These are phyloP conservation scores for Ustilago loliicola DNA, from an alignment of 1,284 basidiomycete genomes.

Conservation along the genomic window DNA sequence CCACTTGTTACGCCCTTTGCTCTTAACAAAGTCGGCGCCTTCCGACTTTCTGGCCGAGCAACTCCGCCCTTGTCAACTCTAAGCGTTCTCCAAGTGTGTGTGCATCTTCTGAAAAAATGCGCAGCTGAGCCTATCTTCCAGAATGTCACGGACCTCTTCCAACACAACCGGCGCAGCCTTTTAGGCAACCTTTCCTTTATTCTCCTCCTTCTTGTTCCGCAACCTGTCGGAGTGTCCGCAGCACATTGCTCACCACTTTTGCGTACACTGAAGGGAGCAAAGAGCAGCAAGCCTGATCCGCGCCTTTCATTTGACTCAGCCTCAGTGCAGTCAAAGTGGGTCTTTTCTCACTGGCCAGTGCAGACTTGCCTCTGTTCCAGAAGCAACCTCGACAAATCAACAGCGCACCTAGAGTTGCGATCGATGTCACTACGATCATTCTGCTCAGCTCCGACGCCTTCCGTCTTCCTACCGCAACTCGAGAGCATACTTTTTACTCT, in stretches of 20 bases:
- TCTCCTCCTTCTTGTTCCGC: neutral
- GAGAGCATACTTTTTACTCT: neutral
- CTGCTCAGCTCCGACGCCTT: neutral
- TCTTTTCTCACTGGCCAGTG: neutral
- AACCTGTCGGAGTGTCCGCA: too few relatives aligned
- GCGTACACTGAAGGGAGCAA: neutral
- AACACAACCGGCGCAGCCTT: neutral
- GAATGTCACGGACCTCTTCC: slow-evolving; percentile 5
- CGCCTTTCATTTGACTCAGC: slow-evolving; percentile 3
- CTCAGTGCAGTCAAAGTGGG: neutral
- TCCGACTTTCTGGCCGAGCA: neutral
- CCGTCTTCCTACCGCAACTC: neutral
- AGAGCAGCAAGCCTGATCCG: neutral
- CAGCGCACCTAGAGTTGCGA: neutral
- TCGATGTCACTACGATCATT: too few relatives aligned
- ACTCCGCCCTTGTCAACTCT: neutral
- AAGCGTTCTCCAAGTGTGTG: neutral
- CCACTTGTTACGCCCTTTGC: neutral
- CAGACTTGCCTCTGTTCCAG: neutral
- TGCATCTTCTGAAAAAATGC: slow-evolving; percentile 8
- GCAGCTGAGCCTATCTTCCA: slow-evolving; percentile 1
- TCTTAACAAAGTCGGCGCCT: neutral
- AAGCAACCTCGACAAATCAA: neutral
- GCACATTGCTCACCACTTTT: neutral
- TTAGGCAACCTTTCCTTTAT: neutral